These are phyloP conservation scores for Metschnikowia matae DNA, from an alignment of 805 yeast genomes.

Conservation along the genomic window DNA sequence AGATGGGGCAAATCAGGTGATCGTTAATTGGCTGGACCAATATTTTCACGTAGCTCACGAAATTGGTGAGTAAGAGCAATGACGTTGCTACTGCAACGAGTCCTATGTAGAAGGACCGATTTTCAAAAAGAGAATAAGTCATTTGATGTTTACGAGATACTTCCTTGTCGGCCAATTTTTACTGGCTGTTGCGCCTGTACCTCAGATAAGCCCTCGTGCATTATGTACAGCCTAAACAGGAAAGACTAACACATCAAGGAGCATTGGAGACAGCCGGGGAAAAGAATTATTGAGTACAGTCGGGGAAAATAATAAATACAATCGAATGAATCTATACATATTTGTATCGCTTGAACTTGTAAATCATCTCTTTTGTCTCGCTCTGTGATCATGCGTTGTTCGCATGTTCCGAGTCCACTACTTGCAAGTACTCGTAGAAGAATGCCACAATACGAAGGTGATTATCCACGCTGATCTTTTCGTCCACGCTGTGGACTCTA, in stretches of 20 bases:
- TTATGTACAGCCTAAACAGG: neutral
- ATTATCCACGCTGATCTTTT: slow-evolving; percentile 25
- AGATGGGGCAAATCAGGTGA: slow-evolving; percentile 10
- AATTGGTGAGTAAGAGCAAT: slow-evolving; percentile 10
- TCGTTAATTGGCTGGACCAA: slow-evolving; percentile 10
- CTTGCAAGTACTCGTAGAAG: slow-evolving; percentile 30
- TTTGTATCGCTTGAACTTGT: too few relatives aligned
- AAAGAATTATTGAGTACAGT: too few relatives aligned
- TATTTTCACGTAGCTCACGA: slow-evolving; percentile 9
- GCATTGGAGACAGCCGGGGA: too few relatives aligned
- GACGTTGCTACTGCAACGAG: neutral
- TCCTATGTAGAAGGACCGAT: neutral
- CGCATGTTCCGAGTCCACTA: slow-evolving; percentile 11
- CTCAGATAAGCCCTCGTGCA: neutral
- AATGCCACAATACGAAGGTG: slow-evolving; percentile 36
- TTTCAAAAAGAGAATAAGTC: neutral
- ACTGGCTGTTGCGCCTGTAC: neutral
- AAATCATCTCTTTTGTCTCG: neutral
- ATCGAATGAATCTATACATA: neutral
- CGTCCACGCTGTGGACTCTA: slow-evolving; percentile 36
- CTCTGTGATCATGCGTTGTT: neutral
- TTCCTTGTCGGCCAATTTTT: neutral
- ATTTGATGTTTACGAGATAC: neutral
- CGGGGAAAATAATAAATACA: neutral
- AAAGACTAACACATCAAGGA: too few relatives aligned